Percentiles rank a stretch among this genome's conserved stretches.
phyloP scores from a whole-genome alignment of 1,284 basidiomycete species.

The Grifola frondosa region DNA sequence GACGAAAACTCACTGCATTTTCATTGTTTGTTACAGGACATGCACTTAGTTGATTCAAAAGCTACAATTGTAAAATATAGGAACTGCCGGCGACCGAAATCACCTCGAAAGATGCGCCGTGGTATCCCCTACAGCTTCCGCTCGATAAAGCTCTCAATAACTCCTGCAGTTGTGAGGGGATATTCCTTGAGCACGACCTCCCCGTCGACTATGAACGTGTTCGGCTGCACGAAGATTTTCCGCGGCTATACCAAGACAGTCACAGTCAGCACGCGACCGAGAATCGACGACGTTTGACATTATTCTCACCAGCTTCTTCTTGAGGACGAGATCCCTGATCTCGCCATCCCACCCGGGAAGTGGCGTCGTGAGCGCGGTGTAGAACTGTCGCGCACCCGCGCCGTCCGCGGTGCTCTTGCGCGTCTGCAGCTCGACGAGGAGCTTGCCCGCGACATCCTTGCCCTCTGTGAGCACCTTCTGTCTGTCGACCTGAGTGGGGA shows the following conservation, averaged over 20 bases:
- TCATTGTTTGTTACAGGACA: no score
- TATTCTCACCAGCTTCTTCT: slow-evolving; percentile 79
- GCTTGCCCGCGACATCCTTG: slow-evolving; percentile 63
- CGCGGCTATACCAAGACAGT: slow-evolving; percentile 50
- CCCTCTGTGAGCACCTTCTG: slow-evolving; percentile 63
- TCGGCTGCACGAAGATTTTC: slow-evolving; percentile 82
- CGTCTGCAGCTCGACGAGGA: slow-evolving; percentile 77
- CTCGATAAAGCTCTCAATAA: slow-evolving; percentile 81
- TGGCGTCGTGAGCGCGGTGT: slow-evolving; percentile 73
- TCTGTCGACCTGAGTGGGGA: slow-evolving; percentile 67
- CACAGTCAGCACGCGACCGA: slow-evolving; percentile 1
- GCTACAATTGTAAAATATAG: no score
- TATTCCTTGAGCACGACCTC: slow-evolving; percentile 79
- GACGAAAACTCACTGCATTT: no score
- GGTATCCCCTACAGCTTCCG: slow-evolving; percentile 54
- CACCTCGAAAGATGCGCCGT: no score
- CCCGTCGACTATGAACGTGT: slow-evolving; percentile 63
- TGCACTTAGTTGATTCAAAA: no score
- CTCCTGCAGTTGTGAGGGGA: slow-evolving; percentile 64
- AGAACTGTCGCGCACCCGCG: slow-evolving; percentile 70
- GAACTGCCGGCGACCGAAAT: no score
- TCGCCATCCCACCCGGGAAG: slow-evolving; percentile 70
- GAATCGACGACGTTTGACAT: not conserved
- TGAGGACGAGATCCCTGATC: slow-evolving; percentile 72
- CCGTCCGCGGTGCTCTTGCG: slow-evolving; percentile 83